Evolutionary conservation across 306 rosid genomes (phyloP).

Genomic region (Quillaja saponaria): DNA sequence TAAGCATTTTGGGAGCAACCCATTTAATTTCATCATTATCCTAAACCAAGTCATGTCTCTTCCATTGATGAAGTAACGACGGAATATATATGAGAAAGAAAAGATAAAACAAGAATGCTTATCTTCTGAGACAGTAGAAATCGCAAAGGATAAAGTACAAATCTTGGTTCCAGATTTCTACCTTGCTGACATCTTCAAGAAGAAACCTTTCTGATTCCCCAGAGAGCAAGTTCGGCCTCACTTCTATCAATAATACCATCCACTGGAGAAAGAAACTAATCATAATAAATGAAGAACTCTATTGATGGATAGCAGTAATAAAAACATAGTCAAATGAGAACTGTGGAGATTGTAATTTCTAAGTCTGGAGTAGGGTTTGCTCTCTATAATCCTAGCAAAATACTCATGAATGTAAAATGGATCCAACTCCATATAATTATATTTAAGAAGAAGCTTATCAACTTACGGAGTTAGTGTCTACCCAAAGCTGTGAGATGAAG

Average conservation of each 20-base stretch:
- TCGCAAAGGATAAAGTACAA: neutral
- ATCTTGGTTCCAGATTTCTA: conserved; percentile 22
- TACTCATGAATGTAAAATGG: too few relatives aligned
- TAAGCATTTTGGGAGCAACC: conserved; percentile 3
- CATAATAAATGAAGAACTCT: conserved; percentile 5
- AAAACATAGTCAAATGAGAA: too few relatives aligned
- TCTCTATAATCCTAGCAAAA: too few relatives aligned
- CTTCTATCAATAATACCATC: conserved; percentile 76
- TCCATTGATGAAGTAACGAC: neutral
- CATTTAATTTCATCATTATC: neutral
- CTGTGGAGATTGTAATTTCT: too few relatives aligned
- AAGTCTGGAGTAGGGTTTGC: too few relatives aligned
- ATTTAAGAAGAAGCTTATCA: too few relatives aligned
- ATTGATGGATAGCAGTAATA: conserved; percentile 3
- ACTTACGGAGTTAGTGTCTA: conserved; percentile 73
- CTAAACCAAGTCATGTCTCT: conserved; percentile 1
- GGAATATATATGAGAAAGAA: neutral
- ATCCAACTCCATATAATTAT: too few relatives aligned
- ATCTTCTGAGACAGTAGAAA: conserved; percentile 4
- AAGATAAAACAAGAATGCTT: conserved; percentile 9
- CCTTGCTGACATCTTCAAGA: conserved; percentile 81
- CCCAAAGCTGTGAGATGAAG: conserved; percentile 94
- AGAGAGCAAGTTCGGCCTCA: conserved; percentile 84
- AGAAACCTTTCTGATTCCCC: conserved; percentile 87
- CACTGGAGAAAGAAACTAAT: conserved; percentile 58